phyloP scores from a whole-genome alignment of 345 rosid genomes.

The Mallotus nudiflorus region DNA sequence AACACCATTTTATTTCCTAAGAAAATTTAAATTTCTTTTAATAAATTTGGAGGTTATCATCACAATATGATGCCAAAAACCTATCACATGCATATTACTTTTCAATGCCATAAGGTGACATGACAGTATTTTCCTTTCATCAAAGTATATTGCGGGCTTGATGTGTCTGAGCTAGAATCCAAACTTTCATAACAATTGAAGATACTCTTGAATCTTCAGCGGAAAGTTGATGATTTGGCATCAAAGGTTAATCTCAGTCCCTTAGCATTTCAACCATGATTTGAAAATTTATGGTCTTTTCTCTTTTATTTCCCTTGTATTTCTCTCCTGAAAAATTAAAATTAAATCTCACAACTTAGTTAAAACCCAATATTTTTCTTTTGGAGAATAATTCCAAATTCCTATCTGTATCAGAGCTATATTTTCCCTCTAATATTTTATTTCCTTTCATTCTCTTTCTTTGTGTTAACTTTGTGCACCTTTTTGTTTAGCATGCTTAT shows the following conservation, averaged over 20 bases:
- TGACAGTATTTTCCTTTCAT: conserved; percentile 42
- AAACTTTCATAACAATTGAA: conserved; percentile 90
- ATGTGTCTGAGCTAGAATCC: conserved; percentile 85
- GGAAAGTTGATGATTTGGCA: conserved; percentile 91
- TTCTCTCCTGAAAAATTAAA: neutral
- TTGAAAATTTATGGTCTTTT: neutral
- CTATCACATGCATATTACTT: conserved; percentile 1
- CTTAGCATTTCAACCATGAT: neutral
- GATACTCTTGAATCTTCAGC: conserved; percentile 84
- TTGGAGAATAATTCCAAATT: neutral
- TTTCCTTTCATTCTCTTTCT: neutral
- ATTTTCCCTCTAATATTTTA: neutral
- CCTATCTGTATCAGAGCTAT: neutral
- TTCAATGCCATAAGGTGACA: conserved; percentile 35
- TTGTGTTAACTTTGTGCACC: neutral
- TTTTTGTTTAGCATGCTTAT: conserved; percentile 68
- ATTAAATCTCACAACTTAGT: conserved; percentile 1
- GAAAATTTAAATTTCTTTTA: neutral
- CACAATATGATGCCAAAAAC: conserved; percentile 8
- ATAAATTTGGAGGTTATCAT: neutral
- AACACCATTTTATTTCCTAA: neutral
- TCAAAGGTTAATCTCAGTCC: conserved; percentile 63
- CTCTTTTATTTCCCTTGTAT: neutral
- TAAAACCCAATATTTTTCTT: neutral
- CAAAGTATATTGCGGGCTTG: conserved; percentile 76